Evolutionary conservation across 2,329 filamentous ascomycete species (phyloP).

Genomic region (Pestalotiopsis sp.): DNA sequence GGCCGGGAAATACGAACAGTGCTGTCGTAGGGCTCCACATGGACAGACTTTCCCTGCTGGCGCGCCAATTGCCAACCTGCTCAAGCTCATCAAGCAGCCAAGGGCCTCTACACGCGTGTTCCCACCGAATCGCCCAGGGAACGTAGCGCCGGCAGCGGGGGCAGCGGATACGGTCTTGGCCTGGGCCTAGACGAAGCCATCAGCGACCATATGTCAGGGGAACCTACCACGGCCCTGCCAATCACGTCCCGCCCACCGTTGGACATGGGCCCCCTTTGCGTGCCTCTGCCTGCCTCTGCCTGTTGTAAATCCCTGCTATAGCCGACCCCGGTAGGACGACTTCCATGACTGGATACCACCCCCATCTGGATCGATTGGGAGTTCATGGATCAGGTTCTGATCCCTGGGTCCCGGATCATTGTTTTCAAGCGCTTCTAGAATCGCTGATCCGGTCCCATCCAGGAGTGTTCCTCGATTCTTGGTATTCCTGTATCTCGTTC

Average conservation of each 20-base stretch:
- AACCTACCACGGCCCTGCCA: background rate
- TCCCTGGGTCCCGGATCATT: slow-evolving; percentile 17
- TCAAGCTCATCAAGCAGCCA: background rate
- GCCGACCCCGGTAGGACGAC: background rate
- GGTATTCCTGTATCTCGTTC: slow-evolving; percentile 1
- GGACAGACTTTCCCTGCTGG: background rate
- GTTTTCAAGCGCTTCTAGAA: slow-evolving; percentile 20
- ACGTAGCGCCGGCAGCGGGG: slow-evolving; percentile 6
- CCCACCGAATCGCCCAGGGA: background rate
- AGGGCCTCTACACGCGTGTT: background rate
- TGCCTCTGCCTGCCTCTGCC: background rate
- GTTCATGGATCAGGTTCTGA: slow-evolving; percentile 18
- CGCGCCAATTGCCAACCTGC: background rate
- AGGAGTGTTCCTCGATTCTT: slow-evolving; percentile 2
- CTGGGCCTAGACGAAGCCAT: background rate
- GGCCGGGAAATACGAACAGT: slow-evolving; percentile 8
- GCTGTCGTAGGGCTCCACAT: background rate
- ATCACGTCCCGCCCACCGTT: background rate
- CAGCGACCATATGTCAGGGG: background rate
- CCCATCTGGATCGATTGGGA: background rate
- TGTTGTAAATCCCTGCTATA: background rate
- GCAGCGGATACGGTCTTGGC: background rate
- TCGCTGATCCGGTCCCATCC: slow-evolving; percentile 16
- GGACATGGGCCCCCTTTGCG: background rate
- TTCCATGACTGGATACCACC: slow-evolving; percentile 5